phyloP scores from a whole-genome alignment of 192 early-diverging fungal species.

The Cladochytrium replicatum region DNA sequence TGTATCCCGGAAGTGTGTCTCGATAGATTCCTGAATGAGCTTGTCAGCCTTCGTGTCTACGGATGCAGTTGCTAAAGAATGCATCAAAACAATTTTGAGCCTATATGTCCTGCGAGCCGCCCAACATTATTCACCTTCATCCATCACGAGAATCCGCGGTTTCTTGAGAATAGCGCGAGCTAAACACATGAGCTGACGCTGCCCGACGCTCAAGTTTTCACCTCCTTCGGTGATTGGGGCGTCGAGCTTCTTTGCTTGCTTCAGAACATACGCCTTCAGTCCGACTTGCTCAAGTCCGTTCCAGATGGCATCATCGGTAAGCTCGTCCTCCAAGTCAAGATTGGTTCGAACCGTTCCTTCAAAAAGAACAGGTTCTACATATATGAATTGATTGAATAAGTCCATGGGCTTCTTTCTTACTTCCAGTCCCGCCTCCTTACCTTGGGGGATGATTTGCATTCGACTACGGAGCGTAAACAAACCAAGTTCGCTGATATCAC shows the following conservation, averaged over 20 bases:
- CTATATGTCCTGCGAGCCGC: neutral
- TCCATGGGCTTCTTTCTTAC: no score
- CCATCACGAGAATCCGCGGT: slow-evolving; percentile 14
- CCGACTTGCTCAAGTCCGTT: slow-evolving; percentile 48
- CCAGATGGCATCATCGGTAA: slow-evolving; percentile 50
- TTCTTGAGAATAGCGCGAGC: slow-evolving; percentile 33
- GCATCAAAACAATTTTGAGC: no score
- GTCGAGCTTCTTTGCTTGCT: slow-evolving; percentile 49
- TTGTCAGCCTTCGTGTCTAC: slow-evolving; percentile 64
- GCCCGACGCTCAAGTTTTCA: slow-evolving; percentile 66
- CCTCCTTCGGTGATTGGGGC: slow-evolving; percentile 57
- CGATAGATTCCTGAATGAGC: slow-evolving; percentile 59
- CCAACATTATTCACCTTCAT: slow-evolving; percentile 4
- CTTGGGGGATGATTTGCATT: slow-evolving; percentile 28
- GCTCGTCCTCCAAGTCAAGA: slow-evolving; percentile 12
- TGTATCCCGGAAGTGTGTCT: slow-evolving; percentile 39
- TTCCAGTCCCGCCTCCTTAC: no score
- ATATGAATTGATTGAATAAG: no score
- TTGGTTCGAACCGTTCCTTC: slow-evolving; percentile 31
- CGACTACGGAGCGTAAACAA: slow-evolving; percentile 6
- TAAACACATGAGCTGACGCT: slow-evolving; percentile 42
- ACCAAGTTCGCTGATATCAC: slow-evolving; percentile 17
- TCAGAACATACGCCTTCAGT: slow-evolving; percentile 44
- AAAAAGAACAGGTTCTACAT: slow-evolving; percentile 25
- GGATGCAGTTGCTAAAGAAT: slow-evolving; percentile 29